Evolutionary conservation across 1,284 basidiomycete genomes (phyloP), one percentile per base, ranked within the genome.

Genomic region (Cryptococcus amylolentus): DNA sequence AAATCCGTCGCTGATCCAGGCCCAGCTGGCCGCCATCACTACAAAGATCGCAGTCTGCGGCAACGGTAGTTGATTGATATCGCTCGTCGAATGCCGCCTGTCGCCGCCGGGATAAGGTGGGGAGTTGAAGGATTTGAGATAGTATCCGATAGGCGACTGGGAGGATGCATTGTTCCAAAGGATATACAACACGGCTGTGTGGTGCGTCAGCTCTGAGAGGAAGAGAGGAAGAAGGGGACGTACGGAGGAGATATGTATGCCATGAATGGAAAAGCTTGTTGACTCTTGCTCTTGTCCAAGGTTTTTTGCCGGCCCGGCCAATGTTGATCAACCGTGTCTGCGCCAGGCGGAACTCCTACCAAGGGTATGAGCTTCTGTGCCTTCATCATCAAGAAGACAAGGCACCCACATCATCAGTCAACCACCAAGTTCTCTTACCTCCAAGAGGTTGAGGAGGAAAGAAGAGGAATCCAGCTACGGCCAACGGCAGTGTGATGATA

Each of bases 91-190:
- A 51, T 31, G 56, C 16, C 54, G 51, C 28, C 42, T 60, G 14
- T 42, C 31, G 23, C 52, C 52, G 0, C 73, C 73, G 4, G 72
- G 71, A 1, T 68, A 67, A 7, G 71, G 69, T 2, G 61, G 39
- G 1, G 61, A 58, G 57, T 74, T 76, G 69, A 71, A 74, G 2
- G 58, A 61, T 55, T 72, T 72, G 52, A 76, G 67, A 61, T 63
- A 76, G 49, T 69, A 70, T 1, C 64, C 64, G 56, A 75, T 70
- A 8, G 71, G 54, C n/a, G 45, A 35, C 53, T 70, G 68, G 14
- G 62, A 53, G 39, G 48, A 57, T 12, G 56, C 63, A 54, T 71
- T 71, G 61, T 64, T 71, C 66, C 68, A 72, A 5, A 70, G 37
- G 16, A 69, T 59, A 52, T 70, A 70, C 3, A 69, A 48, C 16